Base-by-base conservation (phyloP, 2,329 filamentous ascomycete genomes). In the Exophiala mesophila region DNA sequence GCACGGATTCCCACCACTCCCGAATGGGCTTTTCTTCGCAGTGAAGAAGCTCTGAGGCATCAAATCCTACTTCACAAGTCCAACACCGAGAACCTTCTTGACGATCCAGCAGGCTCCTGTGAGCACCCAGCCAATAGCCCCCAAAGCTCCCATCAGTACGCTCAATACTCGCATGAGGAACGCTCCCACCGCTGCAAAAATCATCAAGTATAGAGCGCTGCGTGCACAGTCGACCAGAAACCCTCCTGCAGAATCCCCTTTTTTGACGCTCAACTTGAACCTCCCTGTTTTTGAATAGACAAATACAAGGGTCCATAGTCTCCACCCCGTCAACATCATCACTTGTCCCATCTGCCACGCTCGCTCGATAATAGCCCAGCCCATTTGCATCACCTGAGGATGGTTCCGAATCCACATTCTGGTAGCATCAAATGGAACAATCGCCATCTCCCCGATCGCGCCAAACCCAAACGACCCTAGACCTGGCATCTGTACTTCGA, bases 231-330 rank as follows among this genome's bases (percentile, higher is more conserved):
- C 47, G 19, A 51, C 21, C 12, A 45, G 30, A 34, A 54, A 50
- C 3, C 47, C 51, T 8, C 38, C 30, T 3, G 41, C 39, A 16
- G 42, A 49, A 13, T 45, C 45, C 3, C 46, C 43, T 13, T 49
- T 46, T 12, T 19, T 33, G 4, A 35, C 16, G 7, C 41, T 44
- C 5, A 54, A 20, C 28, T 43, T 51, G 29, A 54, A 21, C 33
- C 45, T 52, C 10, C 54, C 54, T 3, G 52, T 55, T 15, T 53
- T 51, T 12, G 45, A 50, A 41, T 55, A 55, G 9, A 49, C 48
- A 36, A 48, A 52, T 7, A 50, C 21, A 10, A 54, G 30, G 12
- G 36, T 36, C 45, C 46, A 56, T 8, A 50, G 32, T 16, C 29
- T 39, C 35, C 35, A 45, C 9, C 26, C 41, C n/a, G 54, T 56